Conservation (phyloP, 768 basidiomycete species). For the Boletus coccyginus region DNA sequence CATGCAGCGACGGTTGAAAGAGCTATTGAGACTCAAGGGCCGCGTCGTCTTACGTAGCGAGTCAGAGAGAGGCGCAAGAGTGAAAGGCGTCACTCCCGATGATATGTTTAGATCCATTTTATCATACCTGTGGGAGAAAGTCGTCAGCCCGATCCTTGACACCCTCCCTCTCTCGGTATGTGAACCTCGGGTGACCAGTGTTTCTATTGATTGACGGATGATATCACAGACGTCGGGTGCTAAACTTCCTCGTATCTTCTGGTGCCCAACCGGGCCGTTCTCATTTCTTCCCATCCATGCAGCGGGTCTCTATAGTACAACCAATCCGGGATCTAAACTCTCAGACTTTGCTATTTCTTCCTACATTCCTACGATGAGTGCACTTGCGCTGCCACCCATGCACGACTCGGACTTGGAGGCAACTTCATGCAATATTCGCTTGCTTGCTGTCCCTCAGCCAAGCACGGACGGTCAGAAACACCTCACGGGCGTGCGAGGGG, state of each 20-base stretch:
- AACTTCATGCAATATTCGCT: neutral
- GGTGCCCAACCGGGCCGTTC: neutral
- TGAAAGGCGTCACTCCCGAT: neutral
- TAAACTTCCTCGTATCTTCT: neutral
- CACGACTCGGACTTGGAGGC: neutral
- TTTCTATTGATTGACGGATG: neutral
- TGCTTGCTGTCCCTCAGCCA: slow-evolving; percentile 13
- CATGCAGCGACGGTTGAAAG: neutral
- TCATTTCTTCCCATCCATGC: slow-evolving; percentile 1
- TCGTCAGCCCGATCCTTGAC: neutral
- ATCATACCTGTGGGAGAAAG: neutral
- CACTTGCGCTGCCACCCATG: slow-evolving; percentile 6
- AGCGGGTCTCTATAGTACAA: neutral
- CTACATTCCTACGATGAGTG: slow-evolving; percentile 28
- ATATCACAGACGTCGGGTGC: neutral
- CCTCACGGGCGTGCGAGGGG: slow-evolving; percentile 1
- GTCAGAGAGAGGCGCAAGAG: neutral
- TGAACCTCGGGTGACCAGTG: too few species aligned
- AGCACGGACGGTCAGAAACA: neutral
- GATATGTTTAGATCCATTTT: neutral
- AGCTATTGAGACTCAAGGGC: neutral
- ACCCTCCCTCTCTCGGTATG: neutral
- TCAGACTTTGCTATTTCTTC: slow-evolving; percentile 11
- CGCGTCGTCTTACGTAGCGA: neutral
- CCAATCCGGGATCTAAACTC: neutral